phyloP scores from a whole-genome alignment of 2,329 filamentous ascomycete species.

The Fusarium sororula region DNA sequence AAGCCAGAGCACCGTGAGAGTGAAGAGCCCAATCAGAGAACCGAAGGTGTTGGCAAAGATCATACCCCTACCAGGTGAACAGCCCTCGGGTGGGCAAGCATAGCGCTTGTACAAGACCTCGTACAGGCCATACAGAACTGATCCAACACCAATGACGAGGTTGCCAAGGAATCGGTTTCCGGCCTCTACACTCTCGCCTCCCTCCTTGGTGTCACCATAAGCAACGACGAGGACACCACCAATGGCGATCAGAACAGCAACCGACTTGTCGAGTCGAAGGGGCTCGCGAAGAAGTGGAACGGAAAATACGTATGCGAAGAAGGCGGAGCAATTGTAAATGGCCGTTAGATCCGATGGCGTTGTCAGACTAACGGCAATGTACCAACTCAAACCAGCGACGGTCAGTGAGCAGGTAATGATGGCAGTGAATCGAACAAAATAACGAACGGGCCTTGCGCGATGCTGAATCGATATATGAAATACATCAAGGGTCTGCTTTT shows the following conservation, averaged over 20 bases:
- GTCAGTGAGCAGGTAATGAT: slow-evolving; percentile 88
- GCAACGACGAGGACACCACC: slow-evolving; percentile 92
- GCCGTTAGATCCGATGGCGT: slow-evolving; percentile 93
- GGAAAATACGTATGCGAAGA: slow-evolving; percentile 97
- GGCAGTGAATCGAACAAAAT: slow-evolving; percentile 81
- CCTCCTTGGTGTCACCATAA: slow-evolving; percentile 77
- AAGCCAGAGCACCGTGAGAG: slow-evolving; percentile 87
- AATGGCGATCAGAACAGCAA: slow-evolving; percentile 88
- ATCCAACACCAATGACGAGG: slow-evolving; percentile 88
- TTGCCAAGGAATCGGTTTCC: slow-evolving; percentile 83
- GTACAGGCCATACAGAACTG: slow-evolving; percentile 94
- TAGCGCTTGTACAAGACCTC: slow-evolving; percentile 95
- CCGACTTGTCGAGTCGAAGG: slow-evolving; percentile 82
- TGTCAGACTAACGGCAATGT: slow-evolving; percentile 91
- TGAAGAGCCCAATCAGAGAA: slow-evolving; percentile 86
- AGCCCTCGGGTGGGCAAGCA: slow-evolving; percentile 92
- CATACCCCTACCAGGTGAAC: slow-evolving; percentile 85
- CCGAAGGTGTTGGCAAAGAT: slow-evolving; percentile 96
- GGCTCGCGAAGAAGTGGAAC: slow-evolving; percentile 90
- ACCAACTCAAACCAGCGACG: slow-evolving; percentile 92
- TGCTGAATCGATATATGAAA: slow-evolving; percentile 52
- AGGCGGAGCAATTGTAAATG: slow-evolving; percentile 99
- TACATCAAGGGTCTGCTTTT: slow-evolving; percentile 78
- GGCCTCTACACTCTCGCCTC: slow-evolving; percentile 57
- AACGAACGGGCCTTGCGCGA: slow-evolving; percentile 61